Base-by-base conservation (phyloP, 2,329 filamentous ascomycete genomes). In the Zymoseptoria tritici region DNA sequence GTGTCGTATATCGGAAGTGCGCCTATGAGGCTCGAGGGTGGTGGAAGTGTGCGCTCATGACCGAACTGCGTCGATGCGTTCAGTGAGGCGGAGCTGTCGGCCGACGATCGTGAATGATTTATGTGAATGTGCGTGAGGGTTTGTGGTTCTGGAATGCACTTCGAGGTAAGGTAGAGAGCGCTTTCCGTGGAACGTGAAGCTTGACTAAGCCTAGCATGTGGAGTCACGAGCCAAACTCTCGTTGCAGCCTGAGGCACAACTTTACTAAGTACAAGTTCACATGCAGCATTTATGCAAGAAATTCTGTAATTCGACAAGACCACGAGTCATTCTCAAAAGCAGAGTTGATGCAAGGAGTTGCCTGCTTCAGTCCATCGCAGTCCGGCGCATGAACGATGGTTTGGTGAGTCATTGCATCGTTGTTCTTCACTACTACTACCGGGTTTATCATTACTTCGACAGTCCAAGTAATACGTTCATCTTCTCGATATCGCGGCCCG, bases 31-130 rank as follows among this genome's bases (percentile, higher is more conserved):
- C 49, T 53, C 24, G 58, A 29, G 20, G n/a, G 55, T 42, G 55
- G 51, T 16, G 36, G 13, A 46, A n/a, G 36, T 16, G 58, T 19
- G 20, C 54, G 49, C 57, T 50, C 58, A 60, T 60, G 58, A 57
- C 55, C 26, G 26, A 36, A 19, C 36, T 21, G 22, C 36, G 36
- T 46, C 2, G 36, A 16, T 16, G 13, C 36, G 16, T 13, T 46
- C 13, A 46, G 36, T 46, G 36, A 46, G 36, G 36, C 13, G 36
- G 16, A 46, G 13, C 36, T 46, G 13, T 16, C 4, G 36, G 16
- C 36, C 16, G 36, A 16, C 16, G 36, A 46, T 46, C 16, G 13
- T 46, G 36, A 46, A n/a, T 46, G 16, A 46, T 16, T 46, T 46
- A 13, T 46, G 36, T 46, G 36, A 46, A n/a, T 16, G 36, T 16